Conservation (phyloP, 345 rosid genomes). For the Cochlearia excelsa region DNA sequence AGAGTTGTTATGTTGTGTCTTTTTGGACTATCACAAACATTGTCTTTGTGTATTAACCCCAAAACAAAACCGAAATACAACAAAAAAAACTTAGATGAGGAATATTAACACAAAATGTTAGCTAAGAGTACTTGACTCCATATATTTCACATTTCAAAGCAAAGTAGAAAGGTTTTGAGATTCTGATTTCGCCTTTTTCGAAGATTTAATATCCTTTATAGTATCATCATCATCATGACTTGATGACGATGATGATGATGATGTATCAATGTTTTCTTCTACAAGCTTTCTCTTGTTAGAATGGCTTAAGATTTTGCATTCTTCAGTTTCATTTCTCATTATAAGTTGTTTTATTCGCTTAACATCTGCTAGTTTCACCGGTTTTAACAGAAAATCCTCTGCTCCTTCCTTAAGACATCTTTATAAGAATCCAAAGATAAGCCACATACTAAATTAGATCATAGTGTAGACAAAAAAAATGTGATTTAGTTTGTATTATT, state of each 20-base stretch:
- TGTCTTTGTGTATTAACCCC: constrained; percentile 5
- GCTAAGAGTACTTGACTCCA: constrained; percentile 5
- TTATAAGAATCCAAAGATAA: not conserved
- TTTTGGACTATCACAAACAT: too few species aligned
- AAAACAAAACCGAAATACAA: constrained; percentile 7
- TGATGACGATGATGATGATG: constrained; percentile 24
- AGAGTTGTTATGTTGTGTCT: too few species aligned
- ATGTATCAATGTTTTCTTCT: constrained; percentile 17
- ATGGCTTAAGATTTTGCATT: constrained; percentile 19
- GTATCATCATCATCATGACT: constrained; percentile 14
- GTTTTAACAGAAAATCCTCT: constrained; percentile 76
- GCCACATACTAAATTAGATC: constrained; percentile 7
- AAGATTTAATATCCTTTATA: constrained; percentile 8
- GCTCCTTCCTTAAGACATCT: constrained; percentile 93
- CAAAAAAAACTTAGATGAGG: not conserved
- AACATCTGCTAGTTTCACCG: constrained; percentile 71
- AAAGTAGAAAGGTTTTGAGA: constrained; percentile 7
- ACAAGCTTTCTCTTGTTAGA: constrained; percentile 44
- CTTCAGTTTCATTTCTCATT: constrained; percentile 40
- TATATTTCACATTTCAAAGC: constrained; percentile 4
- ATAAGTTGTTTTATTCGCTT: constrained; percentile 54
- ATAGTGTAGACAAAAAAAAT: not conserved
- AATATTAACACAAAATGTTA: constrained; percentile 31
- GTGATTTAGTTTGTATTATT: not conserved
- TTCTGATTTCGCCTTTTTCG: constrained; percentile 26